Base-by-base conservation (phyloP, 140 eudicot genomes). In the Cichorium intybus region DNA sequence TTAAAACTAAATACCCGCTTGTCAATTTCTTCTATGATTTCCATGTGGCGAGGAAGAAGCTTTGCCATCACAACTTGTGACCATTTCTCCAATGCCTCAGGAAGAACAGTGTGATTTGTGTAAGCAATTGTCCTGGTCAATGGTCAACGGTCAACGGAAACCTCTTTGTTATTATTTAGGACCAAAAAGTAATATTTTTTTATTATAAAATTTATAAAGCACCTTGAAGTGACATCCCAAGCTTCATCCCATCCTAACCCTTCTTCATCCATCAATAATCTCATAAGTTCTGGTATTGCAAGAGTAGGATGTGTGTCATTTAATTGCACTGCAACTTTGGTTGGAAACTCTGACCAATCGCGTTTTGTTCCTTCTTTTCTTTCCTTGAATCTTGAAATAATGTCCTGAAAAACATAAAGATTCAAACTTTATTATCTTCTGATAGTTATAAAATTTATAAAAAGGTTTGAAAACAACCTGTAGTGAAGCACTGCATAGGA, bases 21-120 rank as follows among this genome's bases (percentile, higher is more conserved):
- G 79, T 94, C 99, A 52, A 94, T 89, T 82, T 94, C 99, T 80
- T 85, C 85, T 61, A 94, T 94, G 63, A 94, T 94, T 78, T 94
- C 99, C 97, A 94, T 86, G 73, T 89, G 99, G 53, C 99, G 94
- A 24, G 99, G 99, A 74, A 94, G 99, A 82, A 94, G 99, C 85
- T 89, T 94, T 74, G 95, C 70, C 97, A 94, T 89, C 22, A 94
- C 97, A 61, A 77, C 59, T 57, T 89, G 97, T 50, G 99, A 94
- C 99, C 99, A 94, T 83, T 94, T 94, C 70, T 94, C 99, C 43
- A 94, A 81, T 41, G 99, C 99, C 65, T 94, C 99, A 48, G 99
- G 99, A 35, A 94, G 97, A 70, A 94, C 97, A 16, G 99, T 94
- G 75, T 94, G 99, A 77, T 94, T 94, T 68, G 99, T 94, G 71